Conservation (phyloP, 1,284 basidiomycete species). For the Moniliella sp. region DNA sequence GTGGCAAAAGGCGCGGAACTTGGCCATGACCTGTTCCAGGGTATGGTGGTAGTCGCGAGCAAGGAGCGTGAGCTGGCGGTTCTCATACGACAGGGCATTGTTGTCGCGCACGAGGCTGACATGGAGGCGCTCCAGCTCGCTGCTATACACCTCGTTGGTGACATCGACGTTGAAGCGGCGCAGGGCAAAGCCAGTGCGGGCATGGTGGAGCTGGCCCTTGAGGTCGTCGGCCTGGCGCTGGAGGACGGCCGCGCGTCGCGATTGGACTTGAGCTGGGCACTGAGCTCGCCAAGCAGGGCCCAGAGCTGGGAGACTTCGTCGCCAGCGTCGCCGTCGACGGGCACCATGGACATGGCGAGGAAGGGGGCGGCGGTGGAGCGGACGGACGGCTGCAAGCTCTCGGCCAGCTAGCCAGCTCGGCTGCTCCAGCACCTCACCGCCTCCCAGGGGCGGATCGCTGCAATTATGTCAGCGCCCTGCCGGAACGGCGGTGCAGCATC, state of each 20-base stretch:
- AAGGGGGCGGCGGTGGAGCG: no score
- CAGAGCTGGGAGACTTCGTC: constrained; percentile 24
- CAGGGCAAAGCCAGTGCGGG: constrained; percentile 56
- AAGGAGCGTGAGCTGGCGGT: constrained; percentile 66
- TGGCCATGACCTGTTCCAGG: constrained; percentile 83
- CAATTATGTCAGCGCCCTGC: no score
- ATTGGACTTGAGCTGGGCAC: constrained; percentile 56
- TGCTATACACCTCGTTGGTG: constrained; percentile 75
- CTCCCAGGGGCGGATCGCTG: no score
- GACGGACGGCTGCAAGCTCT: no score
- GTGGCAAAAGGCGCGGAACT: constrained; percentile 73
- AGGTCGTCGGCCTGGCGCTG: constrained; percentile 54
- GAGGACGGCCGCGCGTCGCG: constrained; percentile 54
- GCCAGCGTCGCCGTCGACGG: constrained; percentile 8
- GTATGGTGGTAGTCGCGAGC: constrained; percentile 86
- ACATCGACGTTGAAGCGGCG: constrained; percentile 83
- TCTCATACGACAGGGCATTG: constrained; percentile 70
- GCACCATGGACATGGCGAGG: constrained; percentile 5
- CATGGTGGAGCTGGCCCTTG: constrained; percentile 57
- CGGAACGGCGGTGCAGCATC: no score
- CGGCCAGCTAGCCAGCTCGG: no score
- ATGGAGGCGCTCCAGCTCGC: constrained; percentile 70
- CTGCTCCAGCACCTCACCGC: no score
- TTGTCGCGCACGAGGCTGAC: constrained; percentile 82
- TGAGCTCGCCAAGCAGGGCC: constrained; percentile 27